These are phyloP conservation scores for Solanum paucissectum DNA, from an alignment of 257 asterid species.

Conservation along the genomic window DNA sequence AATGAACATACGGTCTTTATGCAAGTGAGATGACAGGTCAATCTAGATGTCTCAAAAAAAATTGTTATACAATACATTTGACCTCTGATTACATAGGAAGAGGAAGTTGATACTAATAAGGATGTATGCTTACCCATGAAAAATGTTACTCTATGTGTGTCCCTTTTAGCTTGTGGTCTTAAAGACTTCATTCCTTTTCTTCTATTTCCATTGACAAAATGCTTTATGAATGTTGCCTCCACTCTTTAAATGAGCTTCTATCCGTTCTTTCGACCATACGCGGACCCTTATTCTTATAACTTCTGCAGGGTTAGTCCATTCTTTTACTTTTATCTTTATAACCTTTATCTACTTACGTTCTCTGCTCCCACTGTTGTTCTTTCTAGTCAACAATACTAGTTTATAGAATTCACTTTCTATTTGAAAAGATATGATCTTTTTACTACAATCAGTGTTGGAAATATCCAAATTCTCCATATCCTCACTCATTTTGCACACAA, in stretches of 20 bases:
- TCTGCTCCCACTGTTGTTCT: no score
- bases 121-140: constrained; percentile 39
- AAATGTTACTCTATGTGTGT: constrained; percentile 61
- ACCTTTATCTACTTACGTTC: no score
- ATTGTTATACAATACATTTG: not conserved
- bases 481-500: no score
- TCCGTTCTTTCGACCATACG: no score
- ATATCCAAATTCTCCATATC: no score
- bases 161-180: constrained; percentile 48
- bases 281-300: no score
- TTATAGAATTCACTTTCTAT: no score
- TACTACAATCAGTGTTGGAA: no score
- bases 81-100: not conserved
- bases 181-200: constrained; percentile 51
- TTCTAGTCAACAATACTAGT: no score
- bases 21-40: not conserved
- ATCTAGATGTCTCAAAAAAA: not conserved
- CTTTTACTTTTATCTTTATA: no score
- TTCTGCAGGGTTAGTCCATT: no score
- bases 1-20: not conserved
- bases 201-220: constrained; percentile 68
- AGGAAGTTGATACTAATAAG: not conserved
- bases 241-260: constrained; percentile 37
- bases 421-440: no score
- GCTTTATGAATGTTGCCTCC: constrained; percentile 60